Evolutionary conservation across 2,329 filamentous ascomycete species (phyloP).

Genomic region (Claviceps digitariae): DNA sequence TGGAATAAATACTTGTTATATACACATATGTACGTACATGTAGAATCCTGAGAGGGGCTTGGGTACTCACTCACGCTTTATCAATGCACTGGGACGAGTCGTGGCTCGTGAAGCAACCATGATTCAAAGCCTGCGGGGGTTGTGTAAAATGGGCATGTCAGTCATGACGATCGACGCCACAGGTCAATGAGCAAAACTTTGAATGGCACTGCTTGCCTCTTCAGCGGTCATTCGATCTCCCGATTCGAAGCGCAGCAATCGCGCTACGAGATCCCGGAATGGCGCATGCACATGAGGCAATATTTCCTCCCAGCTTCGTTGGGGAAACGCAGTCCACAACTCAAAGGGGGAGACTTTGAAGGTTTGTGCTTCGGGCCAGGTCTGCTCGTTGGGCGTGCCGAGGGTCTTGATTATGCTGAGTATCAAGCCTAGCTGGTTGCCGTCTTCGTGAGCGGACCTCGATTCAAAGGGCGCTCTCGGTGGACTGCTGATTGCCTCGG

Average conservation of each 20-base stretch:
- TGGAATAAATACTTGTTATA: not conserved
- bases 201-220: conserved; percentile 16
- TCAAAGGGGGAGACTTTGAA: conserved; percentile 74
- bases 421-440: conserved; percentile 83
- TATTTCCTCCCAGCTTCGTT: conserved; percentile 54
- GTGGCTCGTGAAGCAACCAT: conserved; percentile 7
- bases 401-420: conserved; percentile 85
- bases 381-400: conserved; percentile 67
- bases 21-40: not conserved
- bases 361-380: conserved; percentile 65
- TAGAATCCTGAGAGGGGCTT: not conserved
- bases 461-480: conserved; percentile 67
- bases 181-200: not conserved
- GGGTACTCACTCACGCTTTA: no score
- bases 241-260: conserved; percentile 56
- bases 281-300: conserved; percentile 45
- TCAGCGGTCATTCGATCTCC: conserved; percentile 53
- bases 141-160: not conserved
- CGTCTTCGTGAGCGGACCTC: conserved; percentile 57
- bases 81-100: not conserved
- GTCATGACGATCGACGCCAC: not conserved
- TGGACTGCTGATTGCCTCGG: conserved; percentile 50
- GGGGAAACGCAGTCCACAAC: conserved; percentile 67
- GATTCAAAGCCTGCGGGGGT: conserved; percentile 11
- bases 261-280: conserved; percentile 52